Base-by-base conservation (phyloP, 2,329 filamentous ascomycete species). In the Claviceps lovelessii region DNA sequence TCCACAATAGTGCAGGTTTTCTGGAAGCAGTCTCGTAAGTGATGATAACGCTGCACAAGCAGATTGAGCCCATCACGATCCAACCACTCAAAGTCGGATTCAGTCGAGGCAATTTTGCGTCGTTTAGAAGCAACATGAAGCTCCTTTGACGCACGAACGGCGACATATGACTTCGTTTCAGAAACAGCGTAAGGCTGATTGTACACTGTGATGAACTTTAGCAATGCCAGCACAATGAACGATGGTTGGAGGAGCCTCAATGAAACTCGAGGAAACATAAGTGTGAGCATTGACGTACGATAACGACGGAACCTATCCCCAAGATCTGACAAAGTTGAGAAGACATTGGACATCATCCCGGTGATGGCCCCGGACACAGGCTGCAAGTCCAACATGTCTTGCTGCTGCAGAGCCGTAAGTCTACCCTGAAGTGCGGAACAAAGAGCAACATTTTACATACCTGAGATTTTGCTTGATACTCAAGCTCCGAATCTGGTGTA, bases 261-360 rank as follows among this genome's bases (percentile, higher is more conserved):
- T 13, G 10, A 42, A 42, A 5, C 4, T 0, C 6, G 10, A 41
- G n/a, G 10, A 0, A 41, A 44, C 15, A 39, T 15, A 50, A 31
- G 45, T 10, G 13, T 5, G 28, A 47, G 19, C 15, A 6, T 47
- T 2, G 17, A 48, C 63, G 10, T 57, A 67, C 65, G 53, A 41
- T 63, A 57, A 54, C 57, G 62, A 47, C 58, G 54, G 39, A 67
- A 51, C 53, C 51, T 61, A 33, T 62, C 63, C 28, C 64, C 57
- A n/a, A 67, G 42, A 53, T 61, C 61, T 41, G 63, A 57, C 29
- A 67, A 51, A 37, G 62, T 63, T 33, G 61, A 58, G 47, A 59
- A 58, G 53, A 67, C 50, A 47, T 54, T 60, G 48, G 61, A 58
- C 58, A 67, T 66, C 63, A 67, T 67, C 62, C 61, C 61, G 60